Base-by-base conservation (phyloP, 345 rosid species). In the Microthlaspi erraticum region DNA sequence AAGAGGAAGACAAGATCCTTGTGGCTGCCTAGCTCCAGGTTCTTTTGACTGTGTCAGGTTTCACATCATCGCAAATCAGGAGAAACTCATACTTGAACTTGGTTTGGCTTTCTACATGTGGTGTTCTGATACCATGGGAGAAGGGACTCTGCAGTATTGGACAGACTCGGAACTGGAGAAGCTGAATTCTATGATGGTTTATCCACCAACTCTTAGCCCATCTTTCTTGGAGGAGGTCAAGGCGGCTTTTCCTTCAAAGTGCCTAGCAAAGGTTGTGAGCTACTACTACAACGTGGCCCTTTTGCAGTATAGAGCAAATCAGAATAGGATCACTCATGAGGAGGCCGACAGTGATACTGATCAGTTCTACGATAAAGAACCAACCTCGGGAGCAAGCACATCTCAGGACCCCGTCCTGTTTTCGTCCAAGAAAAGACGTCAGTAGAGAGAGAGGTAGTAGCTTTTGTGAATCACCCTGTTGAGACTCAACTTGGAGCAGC, bases 281-380 rank as follows among this genome's bases (percentile, higher is more conserved):
- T 91, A 91, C 75, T 88, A 84, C 80, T 94, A 70, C 71, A 91
- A 91, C 58, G 97, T 88, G 67, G 79, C 76, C 33, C 84, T 91
- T 79, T 44, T 91, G 83, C 83, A 83, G 78, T 83, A 85, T 44
- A 87, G 97, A 70, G 95, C 90, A 60, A 59, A 77, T 38, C 99
- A 91, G 75, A 94, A 80, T 50, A 80, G 99, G 77, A 63, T 17
- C 19, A 67, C 79, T 60, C 89, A 82, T 14, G 51, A 57, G 50
- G 80, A 79, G 42, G 75, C 83, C 66, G 74, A 83, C 71, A 94
- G 96, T 34, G 96, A 88, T 71, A 89, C 89, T 26, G 89, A 89
- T 53, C 84, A 80, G 36, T 52, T 73, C 1, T 90, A 71, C 64
- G 34, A 54, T 58, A 73, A 70, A 36, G 75, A 77, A 65, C 74